A percentile compares a stretch with the other conserved stretches of the same genome.
Evolutionary conservation across 2,329 filamentous ascomycete genomes (phyloP).

Genomic region (Ceratocystis colombiana): DNA sequence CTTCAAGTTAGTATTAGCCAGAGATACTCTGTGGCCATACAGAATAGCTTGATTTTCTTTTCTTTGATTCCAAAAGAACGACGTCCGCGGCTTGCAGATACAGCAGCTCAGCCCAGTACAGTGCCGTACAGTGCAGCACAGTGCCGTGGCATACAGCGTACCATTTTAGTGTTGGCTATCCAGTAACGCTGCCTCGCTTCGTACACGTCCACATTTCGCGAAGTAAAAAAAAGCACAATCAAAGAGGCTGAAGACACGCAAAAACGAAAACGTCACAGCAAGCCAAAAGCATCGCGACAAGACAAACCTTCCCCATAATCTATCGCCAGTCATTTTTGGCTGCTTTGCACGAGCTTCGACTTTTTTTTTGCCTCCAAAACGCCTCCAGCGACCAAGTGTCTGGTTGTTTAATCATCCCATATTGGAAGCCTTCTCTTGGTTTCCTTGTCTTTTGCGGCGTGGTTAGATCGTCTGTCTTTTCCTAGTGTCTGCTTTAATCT

Average conservation of each 20-base stretch:
- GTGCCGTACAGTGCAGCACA: too few relatives aligned
- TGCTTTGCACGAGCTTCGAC: neutral
- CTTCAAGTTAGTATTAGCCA: too few relatives aligned
- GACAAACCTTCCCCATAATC: neutral
- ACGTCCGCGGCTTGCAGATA: too few relatives aligned
- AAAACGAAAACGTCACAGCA: neutral
- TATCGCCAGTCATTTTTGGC: neutral
- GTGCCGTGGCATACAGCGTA: too few relatives aligned
- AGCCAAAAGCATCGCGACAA: neutral
- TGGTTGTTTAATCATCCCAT: too few relatives aligned
- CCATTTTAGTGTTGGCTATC: neutral
- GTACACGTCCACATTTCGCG: slow-evolving; percentile 10
- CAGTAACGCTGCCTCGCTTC: neutral
- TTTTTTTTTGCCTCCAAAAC: neutral
- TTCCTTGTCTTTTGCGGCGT: neutral
- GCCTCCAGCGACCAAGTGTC: neutral
- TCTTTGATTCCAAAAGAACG: too few relatives aligned
- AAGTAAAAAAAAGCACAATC: slow-evolving; percentile 8
- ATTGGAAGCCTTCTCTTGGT: neutral
- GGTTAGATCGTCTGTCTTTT: neutral
- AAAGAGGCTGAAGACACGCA: slow-evolving; percentile 10
- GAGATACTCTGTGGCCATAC: too few relatives aligned
- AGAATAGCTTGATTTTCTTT: too few relatives aligned
- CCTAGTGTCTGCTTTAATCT: neutral
- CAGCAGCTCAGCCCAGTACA: too few relatives aligned